Conservation (phyloP, 2,329 filamentous ascomycete genomes). For the Claviceps sp. region DNA sequence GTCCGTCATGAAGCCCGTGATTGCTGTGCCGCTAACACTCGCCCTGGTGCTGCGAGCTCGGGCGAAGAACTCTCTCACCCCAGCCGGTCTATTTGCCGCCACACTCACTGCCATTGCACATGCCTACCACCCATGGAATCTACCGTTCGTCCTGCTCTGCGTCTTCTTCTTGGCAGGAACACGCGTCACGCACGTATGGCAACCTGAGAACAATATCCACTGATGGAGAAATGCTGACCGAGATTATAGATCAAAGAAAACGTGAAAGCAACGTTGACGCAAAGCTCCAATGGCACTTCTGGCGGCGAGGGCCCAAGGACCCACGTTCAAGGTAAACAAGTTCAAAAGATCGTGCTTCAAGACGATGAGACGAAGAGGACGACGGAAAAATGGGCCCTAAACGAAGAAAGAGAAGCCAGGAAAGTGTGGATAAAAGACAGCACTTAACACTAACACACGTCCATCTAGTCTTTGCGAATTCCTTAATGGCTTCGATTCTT, state of each 20-base stretch:
- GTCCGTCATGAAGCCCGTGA: slow-evolving; percentile 38
- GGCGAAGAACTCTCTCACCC: slow-evolving; percentile 65
- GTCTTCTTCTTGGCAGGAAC: slow-evolving; percentile 84
- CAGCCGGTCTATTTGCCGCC: slow-evolving; percentile 59
- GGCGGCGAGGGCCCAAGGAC: slow-evolving; percentile 75
- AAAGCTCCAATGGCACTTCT: slow-evolving; percentile 57
- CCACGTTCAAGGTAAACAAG: slow-evolving; percentile 55
- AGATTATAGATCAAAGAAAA: slow-evolving; percentile 62
- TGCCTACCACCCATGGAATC: slow-evolving; percentile 81
- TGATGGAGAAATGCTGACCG: not conserved
- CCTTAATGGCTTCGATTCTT: slow-evolving; percentile 58
- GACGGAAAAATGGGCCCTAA: not conserved
- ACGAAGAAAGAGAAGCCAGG: not conserved
- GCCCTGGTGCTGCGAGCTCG: slow-evolving; percentile 54
- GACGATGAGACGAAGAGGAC: not conserved
- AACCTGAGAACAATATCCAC: slow-evolving; percentile 1
- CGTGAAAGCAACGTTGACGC: slow-evolving; percentile 68
- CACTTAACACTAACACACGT: slow-evolving; percentile 1
- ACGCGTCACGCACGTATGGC: slow-evolving; percentile 60
- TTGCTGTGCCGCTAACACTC: slow-evolving; percentile 44
- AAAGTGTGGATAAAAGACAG: not conserved
- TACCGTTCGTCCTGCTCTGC: slow-evolving; percentile 73
- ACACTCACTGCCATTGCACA: slow-evolving; percentile 63
- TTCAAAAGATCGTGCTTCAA: not conserved
- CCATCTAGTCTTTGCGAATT: slow-evolving; percentile 67